Conservation (phyloP, 768 basidiomycete species). For the Strobilomyces dryophilus region DNA sequence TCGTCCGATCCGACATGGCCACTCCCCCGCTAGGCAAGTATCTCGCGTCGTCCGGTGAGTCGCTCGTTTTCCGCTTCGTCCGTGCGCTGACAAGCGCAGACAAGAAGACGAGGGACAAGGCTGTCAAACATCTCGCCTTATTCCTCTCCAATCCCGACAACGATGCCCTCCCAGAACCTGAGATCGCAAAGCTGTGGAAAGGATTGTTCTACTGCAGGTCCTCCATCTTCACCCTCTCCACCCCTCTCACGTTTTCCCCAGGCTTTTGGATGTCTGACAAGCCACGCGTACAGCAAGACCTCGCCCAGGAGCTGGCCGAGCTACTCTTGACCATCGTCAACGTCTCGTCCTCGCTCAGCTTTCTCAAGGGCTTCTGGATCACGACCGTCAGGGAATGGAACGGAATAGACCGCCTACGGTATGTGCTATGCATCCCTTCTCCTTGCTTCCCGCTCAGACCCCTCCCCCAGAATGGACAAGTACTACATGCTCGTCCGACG, state of each 20-base stretch:
- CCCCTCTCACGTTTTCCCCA: slow-evolving; percentile 27
- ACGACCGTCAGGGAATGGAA: slow-evolving; percentile 90
- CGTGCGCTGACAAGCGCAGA: slow-evolving; percentile 42
- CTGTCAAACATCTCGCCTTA: slow-evolving; percentile 68
- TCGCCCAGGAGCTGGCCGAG: slow-evolving; percentile 83
- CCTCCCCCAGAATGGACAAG: slow-evolving; percentile 80
- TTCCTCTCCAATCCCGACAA: slow-evolving; percentile 71
- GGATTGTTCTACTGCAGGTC: slow-evolving; percentile 91
- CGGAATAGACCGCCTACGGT: slow-evolving; percentile 89
- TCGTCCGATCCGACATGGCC: slow-evolving; percentile 31
- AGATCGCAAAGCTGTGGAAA: slow-evolving; percentile 95
- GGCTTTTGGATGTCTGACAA: slow-evolving; percentile 99
- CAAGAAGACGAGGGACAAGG: slow-evolving; percentile 89
- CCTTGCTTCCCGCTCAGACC: not conserved
- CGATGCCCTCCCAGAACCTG: slow-evolving; percentile 59
- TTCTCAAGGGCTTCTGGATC: slow-evolving; percentile 89
- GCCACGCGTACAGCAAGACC: slow-evolving; percentile 89
- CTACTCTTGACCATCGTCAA: slow-evolving; percentile 67
- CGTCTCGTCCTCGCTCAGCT: slow-evolving; percentile 58
- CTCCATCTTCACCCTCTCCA: not conserved
- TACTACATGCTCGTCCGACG: slow-evolving; percentile 93
- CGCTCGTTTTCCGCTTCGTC: not conserved
- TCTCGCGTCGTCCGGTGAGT: slow-evolving; percentile 85
- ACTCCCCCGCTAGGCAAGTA: slow-evolving; percentile 78
- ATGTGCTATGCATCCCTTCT: slow-evolving; percentile 16